phyloP scores from a whole-genome alignment of 2,329 filamentous ascomycete species.

The Tothia fuscella region DNA sequence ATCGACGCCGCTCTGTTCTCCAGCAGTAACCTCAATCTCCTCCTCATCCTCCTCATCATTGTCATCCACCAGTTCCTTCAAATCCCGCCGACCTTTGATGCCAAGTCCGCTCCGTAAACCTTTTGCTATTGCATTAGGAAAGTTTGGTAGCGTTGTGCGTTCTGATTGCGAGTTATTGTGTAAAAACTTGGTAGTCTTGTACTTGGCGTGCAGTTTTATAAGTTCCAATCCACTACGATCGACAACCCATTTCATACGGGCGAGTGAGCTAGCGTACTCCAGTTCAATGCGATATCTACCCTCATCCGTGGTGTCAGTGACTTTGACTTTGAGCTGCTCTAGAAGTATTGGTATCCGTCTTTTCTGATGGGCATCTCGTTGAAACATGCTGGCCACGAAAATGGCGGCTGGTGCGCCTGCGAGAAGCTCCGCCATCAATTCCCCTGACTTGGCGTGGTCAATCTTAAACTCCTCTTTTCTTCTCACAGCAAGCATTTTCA shows the following conservation, averaged over 20 bases:
- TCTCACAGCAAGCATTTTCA: conserved; percentile 64
- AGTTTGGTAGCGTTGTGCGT: conserved; percentile 72
- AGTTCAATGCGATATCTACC: conserved; percentile 74
- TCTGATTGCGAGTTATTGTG: conserved; percentile 36
- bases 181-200: conserved; percentile 70
- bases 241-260: conserved; percentile 93
- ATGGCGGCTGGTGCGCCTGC: conserved; percentile 87
- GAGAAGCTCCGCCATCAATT: conserved; percentile 87
- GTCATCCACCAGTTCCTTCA: conserved; percentile 50
- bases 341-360: conserved; percentile 88
- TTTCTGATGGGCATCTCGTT: conserved; percentile 90
- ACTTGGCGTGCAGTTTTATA: conserved; percentile 82
- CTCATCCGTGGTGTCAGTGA: conserved; percentile 66
- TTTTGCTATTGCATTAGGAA: conserved; percentile 58
- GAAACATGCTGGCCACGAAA: conserved; percentile 94
- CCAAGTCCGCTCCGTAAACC: not conserved
- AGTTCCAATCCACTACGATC: conserved; percentile 81
- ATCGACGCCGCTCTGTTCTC: conserved; percentile 44
- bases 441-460: conserved; percentile 89
- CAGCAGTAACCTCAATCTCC: conserved; percentile 35
- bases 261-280: conserved; percentile 91
- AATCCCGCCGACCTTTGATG: conserved; percentile 77
- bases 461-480: conserved; percentile 75
- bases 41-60: conserved; percentile 69
- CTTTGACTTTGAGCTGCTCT: conserved; percentile 82